Conservation (phyloP, 1,139 yeast genomes). For the Nematodospora anomalae region DNA sequence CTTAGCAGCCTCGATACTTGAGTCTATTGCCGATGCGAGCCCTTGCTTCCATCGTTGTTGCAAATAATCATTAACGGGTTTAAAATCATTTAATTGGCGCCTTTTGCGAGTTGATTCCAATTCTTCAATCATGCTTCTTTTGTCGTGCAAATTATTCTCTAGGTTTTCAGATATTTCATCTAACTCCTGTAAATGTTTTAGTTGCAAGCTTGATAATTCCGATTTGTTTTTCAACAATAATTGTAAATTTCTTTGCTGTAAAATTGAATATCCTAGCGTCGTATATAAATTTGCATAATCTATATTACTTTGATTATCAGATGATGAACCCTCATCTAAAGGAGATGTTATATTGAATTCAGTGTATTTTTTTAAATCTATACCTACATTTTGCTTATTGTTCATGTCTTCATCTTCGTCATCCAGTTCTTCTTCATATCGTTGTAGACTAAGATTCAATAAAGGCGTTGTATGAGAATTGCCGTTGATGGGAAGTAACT, state of each 20-base stretch:
- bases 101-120: constrained; percentile 29
- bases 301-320: constrained; percentile 11
- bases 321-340: constrained; percentile 10
- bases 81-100: constrained; percentile 34
- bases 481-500: constrained; percentile 23
- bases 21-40: constrained; percentile 35
- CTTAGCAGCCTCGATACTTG: constrained; percentile 30
- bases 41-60: constrained; percentile 42
- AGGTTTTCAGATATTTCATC: constrained; percentile 15
- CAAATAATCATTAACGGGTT: constrained; percentile 38
- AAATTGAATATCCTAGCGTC: constrained; percentile 30
- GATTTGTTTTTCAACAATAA: constrained; percentile 23
- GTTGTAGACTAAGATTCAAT: constrained; percentile 16
- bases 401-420: constrained; percentile 23
- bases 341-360: constrained; percentile 24
- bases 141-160: constrained; percentile 19
- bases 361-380: constrained; percentile 33
- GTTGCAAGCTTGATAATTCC: constrained; percentile 20
- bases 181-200: constrained; percentile 20
- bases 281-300: constrained; percentile 28
- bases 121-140: constrained; percentile 33
- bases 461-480: constrained; percentile 4
- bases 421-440: constrained; percentile 30
- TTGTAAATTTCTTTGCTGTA: constrained; percentile 31
- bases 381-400: constrained; percentile 21